These are phyloP conservation scores for Omphalea diandra DNA, from an alignment of 441 rosid genomes.

Conservation along the genomic window DNA sequence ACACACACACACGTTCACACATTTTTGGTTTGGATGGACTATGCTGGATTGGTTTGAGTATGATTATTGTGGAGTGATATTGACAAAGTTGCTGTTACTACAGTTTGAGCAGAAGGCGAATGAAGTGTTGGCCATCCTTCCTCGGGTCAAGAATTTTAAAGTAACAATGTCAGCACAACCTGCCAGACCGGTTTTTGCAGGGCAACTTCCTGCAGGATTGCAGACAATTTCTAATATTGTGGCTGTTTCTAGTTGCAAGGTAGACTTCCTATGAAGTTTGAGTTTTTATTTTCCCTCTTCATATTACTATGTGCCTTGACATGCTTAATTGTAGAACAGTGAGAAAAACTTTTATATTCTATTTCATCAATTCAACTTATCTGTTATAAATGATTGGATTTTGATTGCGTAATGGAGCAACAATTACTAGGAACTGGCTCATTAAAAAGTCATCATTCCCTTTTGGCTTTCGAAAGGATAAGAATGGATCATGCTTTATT, in stretches of 20 bases:
- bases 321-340: background rate
- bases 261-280: constrained; percentile 34
- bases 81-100: constrained; percentile 18
- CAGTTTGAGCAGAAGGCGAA: constrained; percentile 92
- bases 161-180: constrained; percentile 98
- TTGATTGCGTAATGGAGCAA: constrained; percentile 4
- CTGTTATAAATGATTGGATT: background rate
- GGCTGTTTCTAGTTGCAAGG: constrained; percentile 99
- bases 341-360: background rate
- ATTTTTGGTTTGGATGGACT: no score
- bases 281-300: background rate
- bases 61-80: constrained; percentile 4
- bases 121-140: constrained; percentile 74
- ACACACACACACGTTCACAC: no score
- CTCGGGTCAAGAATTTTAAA: constrained; percentile 83
- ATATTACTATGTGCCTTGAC: background rate
- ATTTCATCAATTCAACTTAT: background rate
- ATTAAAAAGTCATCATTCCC: constrained; percentile 1
- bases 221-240: constrained; percentile 79
- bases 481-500: background rate
- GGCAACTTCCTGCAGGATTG: constrained; percentile 77
- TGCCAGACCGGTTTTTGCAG: constrained; percentile 71
- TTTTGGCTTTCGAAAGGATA: constrained; percentile 10
- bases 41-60: constrained; percentile 13
- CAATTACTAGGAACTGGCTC: background rate